Percentiles rank a stretch among this genome's conserved stretches.
Evolutionary conservation across 2,329 filamentous ascomycete species (phyloP).

Genomic region (Westerdykella ornata): DNA sequence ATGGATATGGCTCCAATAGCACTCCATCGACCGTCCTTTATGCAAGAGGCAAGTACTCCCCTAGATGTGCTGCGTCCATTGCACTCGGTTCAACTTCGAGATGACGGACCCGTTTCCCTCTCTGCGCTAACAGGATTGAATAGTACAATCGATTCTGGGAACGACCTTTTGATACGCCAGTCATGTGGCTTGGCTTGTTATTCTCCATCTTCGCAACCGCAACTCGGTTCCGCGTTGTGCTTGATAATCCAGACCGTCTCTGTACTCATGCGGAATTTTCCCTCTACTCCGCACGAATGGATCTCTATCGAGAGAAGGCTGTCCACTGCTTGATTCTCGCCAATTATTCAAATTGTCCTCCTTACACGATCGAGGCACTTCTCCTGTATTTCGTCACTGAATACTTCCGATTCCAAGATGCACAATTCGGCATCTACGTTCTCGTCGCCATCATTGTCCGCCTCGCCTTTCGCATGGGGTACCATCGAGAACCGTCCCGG

Average conservation of each 20-base stretch:
- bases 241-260: constrained; percentile 4
- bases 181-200: constrained; percentile 42
- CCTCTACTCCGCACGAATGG: constrained; percentile 17
- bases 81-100: neutral
- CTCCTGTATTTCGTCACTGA: constrained; percentile 28
- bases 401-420: constrained; percentile 23
- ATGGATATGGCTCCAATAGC: constrained; percentile 23
- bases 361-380: constrained; percentile 27
- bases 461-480: constrained; percentile 37
- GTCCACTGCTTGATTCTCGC: constrained; percentile 30
- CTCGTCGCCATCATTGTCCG: constrained; percentile 27
- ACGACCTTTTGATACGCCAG: constrained; percentile 31
- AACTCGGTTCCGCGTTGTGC: constrained; percentile 18
- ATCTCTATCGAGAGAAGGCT: constrained; percentile 27
- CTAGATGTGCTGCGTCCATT: too few species aligned
- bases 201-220: constrained; percentile 37
- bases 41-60: constrained; percentile 15
- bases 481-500: constrained; percentile 38
- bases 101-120: neutral
- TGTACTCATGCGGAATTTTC: constrained; percentile 3
- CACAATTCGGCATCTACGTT: constrained; percentile 26
- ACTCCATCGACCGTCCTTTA: constrained; percentile 27
- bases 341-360: constrained; percentile 33
- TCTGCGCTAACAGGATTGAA: constrained; percentile 3
- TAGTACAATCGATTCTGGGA: constrained; percentile 43